Conservation (phyloP, 2,329 filamentous ascomycete genomes). For the Diaporthe aspalathi region DNA sequence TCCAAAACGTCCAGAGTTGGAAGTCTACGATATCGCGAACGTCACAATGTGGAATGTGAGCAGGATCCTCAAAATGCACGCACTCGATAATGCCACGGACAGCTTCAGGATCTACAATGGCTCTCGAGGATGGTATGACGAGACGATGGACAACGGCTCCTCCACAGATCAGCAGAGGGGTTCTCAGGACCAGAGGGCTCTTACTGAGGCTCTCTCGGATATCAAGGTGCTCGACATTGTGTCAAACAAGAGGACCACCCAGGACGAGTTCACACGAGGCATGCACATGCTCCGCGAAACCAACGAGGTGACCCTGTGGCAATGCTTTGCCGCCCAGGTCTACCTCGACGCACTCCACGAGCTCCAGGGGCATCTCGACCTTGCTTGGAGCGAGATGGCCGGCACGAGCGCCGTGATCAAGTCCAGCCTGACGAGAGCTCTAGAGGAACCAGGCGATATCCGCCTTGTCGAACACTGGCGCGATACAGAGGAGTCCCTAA, state of each 20-base stretch:
- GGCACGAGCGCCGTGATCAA: background rate
- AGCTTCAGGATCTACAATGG: background rate
- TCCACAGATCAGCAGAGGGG: background rate
- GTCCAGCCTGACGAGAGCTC: background rate
- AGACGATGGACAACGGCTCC: background rate
- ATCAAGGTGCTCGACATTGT: background rate
- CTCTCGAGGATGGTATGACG: background rate
- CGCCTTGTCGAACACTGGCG: background rate
- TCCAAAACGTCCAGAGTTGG: background rate
- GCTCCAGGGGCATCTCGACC: background rate
- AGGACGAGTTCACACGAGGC: slow-evolving; percentile 10
- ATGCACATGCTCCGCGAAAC: background rate
- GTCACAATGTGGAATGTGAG: background rate
- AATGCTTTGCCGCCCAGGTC: background rate
- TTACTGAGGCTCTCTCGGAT: background rate
- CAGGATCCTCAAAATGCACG: background rate
- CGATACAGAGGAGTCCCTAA: background rate
- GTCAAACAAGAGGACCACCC: background rate
- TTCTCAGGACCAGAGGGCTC: background rate
- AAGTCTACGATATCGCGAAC: background rate
- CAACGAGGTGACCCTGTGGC: background rate
- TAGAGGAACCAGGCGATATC: background rate
- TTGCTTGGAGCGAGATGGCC: slow-evolving; percentile 1
- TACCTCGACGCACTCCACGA: background rate
- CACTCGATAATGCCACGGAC: background rate